Evolutionary conservation across 2,329 filamentous ascomycete genomes (phyloP).

Genomic region (Cordyceps farinosa): DNA sequence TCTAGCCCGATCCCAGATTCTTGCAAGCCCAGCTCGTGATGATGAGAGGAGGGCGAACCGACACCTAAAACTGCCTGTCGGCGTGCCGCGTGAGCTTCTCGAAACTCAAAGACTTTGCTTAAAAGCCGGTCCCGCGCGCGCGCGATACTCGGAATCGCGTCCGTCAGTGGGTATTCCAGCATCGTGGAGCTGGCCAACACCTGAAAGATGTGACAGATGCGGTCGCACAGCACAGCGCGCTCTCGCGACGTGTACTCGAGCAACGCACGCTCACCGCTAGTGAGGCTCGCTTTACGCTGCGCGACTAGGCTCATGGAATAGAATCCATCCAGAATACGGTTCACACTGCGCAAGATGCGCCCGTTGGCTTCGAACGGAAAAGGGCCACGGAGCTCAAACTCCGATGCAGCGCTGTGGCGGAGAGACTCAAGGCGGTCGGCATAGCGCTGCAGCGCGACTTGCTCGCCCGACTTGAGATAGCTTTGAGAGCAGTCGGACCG

Average conservation of each 20-base stretch:
- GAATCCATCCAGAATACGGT: slow-evolving; percentile 80
- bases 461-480: slow-evolving; percentile 82
- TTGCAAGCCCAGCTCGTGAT: neutral
- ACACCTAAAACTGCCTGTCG: neutral
- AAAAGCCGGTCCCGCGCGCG: slow-evolving; percentile 73
- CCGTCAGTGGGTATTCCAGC: slow-evolving; percentile 81
- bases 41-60: neutral
- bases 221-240: slow-evolving; percentile 70
- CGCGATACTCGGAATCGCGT: slow-evolving; percentile 74
- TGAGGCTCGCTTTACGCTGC: slow-evolving; percentile 68
- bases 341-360: slow-evolving; percentile 69
- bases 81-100: slow-evolving; percentile 52
- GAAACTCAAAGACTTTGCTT: slow-evolving; percentile 78
- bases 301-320: slow-evolving; percentile 91
- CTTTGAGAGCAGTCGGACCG: slow-evolving; percentile 53
- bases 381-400: slow-evolving; percentile 78
- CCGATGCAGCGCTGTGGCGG: slow-evolving; percentile 64
- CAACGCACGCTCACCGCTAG: slow-evolving; percentile 71
- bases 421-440: slow-evolving; percentile 65
- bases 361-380: slow-evolving; percentile 69
- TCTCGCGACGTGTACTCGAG: slow-evolving; percentile 74
- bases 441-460: slow-evolving; percentile 76
- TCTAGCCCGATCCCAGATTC: slow-evolving; percentile 30
- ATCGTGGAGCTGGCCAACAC: slow-evolving; percentile 86
- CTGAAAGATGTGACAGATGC: slow-evolving; percentile 77